These are phyloP conservation scores for Polyplosphaeria fusca DNA, from an alignment of 495 filamentous ascomycete genomes.

Conservation along the genomic window DNA sequence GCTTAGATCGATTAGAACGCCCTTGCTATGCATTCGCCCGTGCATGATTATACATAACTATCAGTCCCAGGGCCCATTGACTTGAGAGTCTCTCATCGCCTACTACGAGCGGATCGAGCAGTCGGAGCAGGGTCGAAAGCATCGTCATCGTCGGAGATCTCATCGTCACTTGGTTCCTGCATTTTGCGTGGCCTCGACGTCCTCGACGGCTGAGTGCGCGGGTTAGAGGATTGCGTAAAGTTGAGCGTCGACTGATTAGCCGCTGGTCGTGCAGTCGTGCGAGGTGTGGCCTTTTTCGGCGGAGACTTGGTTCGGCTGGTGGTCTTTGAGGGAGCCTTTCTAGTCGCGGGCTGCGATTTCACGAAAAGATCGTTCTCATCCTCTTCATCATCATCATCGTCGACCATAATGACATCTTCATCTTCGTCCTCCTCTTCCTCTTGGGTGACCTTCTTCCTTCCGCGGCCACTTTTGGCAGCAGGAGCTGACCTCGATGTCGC, in stretches of 20 bases:
- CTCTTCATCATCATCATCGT: conserved; percentile 62
- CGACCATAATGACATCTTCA: conserved; percentile 48
- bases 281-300: conserved; percentile 43
- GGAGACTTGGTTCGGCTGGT: conserved; percentile 36
- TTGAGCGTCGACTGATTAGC: conserved; percentile 67
- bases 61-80: no score
- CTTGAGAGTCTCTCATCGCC: no score
- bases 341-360: conserved; percentile 49
- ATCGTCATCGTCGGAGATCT: conserved; percentile 72
- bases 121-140: conserved; percentile 54
- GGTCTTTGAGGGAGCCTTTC: conserved; percentile 41
- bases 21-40: conserved; percentile 15
- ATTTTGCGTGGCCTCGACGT: conserved; percentile 41
- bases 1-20: no score
- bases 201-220: conserved; percentile 42
- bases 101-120: no score
- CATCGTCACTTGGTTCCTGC: conserved; percentile 60
- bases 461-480: conserved; percentile 44
- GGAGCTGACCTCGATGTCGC: conserved; percentile 41
- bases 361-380: conserved; percentile 53
- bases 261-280: conserved; percentile 33
- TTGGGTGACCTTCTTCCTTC: conserved; percentile 35
- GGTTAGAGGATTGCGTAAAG: conserved; percentile 60
- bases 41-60: no score
- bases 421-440: conserved; percentile 51